A percentile compares a stretch with the other conserved stretches of the same genome.
phyloP scores from a whole-genome alignment of 495 filamentous ascomycete species.

The Aspergillus diversus region DNA sequence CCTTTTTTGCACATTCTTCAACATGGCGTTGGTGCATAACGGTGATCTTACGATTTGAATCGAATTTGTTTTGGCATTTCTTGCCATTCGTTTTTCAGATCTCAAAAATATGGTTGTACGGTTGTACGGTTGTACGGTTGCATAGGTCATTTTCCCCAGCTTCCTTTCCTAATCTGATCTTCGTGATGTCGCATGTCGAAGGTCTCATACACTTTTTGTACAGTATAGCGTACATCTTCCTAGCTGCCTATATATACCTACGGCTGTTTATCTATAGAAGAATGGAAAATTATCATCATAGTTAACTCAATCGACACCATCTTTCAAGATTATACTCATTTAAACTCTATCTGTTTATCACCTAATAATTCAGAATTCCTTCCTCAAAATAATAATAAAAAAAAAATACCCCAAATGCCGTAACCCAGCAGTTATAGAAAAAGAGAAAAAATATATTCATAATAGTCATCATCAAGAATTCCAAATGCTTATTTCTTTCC shows the following conservation, averaged over 20 bases:
- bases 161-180: neutral
- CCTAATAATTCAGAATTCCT: too few relatives aligned
- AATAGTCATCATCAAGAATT: neutral
- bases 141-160: conserved; percentile 20
- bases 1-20: conserved; percentile 1
- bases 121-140: neutral
- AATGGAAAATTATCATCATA: too few relatives aligned
- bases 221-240: neutral
- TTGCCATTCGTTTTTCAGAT: neutral
- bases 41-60: neutral
- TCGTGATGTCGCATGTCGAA: neutral
- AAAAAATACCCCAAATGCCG: too few relatives aligned
- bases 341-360: too few relatives aligned
- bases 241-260: neutral
- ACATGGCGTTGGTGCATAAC: conserved; percentile 22
- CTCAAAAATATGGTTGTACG: neutral
- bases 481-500: conserved; percentile 8
- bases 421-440: too few relatives aligned
- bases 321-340: too few relatives aligned
- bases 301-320: too few relatives aligned
- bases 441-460: neutral
- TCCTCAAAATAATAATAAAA: too few relatives aligned
- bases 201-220: neutral
- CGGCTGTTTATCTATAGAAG: too few relatives aligned
- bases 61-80: neutral